Conservation (phyloP, 768 basidiomycete genomes). For the Lyophyllum shimeji region DNA sequence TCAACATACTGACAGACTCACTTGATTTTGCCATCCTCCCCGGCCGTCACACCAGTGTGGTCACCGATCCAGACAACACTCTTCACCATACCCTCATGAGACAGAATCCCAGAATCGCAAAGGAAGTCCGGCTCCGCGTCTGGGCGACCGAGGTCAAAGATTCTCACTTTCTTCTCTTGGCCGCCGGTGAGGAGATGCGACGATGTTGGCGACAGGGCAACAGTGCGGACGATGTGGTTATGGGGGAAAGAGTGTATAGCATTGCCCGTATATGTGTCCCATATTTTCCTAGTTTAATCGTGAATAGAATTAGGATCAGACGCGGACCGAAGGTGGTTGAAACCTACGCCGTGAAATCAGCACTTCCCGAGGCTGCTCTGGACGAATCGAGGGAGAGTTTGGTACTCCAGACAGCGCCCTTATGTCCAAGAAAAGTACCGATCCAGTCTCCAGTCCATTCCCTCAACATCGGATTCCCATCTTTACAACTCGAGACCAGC, state of each 20-base stretch:
- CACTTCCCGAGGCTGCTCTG: slow-evolving; percentile 88
- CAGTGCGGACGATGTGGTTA: slow-evolving; percentile 96
- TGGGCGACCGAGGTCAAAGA: slow-evolving; percentile 86
- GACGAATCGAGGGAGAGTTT: slow-evolving; percentile 87
- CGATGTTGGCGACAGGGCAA: slow-evolving; percentile 75
- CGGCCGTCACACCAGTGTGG: slow-evolving; percentile 83
- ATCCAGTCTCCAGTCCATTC: slow-evolving; percentile 99
- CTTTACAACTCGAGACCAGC: slow-evolving; percentile 96
- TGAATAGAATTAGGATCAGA: slow-evolving; percentile 12
- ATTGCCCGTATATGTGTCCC: slow-evolving; percentile 92
- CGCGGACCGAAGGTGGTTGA: slow-evolving; percentile 8
- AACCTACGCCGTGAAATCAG: slow-evolving; percentile 95
- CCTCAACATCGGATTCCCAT: slow-evolving; percentile 96
- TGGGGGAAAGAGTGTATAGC: slow-evolving; percentile 94
- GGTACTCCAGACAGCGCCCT: slow-evolving; percentile 96
- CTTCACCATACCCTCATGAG: slow-evolving; percentile 89
- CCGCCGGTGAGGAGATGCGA: slow-evolving; percentile 85
- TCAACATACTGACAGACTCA: slow-evolving; percentile 31
- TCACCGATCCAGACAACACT: slow-evolving; percentile 94
- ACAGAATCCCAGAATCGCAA: slow-evolving; percentile 53
- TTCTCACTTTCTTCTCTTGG: slow-evolving; percentile 95
- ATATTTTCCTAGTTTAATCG: slow-evolving; percentile 71
- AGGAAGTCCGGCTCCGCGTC: slow-evolving; percentile 88
- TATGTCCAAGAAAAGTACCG: slow-evolving; percentile 86
- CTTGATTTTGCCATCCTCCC: slow-evolving; percentile 92